Evolutionary conservation across 192 early-diverging fungal species (phyloP), one percentile per base, ranked within the genome.

Genomic region (Coemansia sp.): DNA sequence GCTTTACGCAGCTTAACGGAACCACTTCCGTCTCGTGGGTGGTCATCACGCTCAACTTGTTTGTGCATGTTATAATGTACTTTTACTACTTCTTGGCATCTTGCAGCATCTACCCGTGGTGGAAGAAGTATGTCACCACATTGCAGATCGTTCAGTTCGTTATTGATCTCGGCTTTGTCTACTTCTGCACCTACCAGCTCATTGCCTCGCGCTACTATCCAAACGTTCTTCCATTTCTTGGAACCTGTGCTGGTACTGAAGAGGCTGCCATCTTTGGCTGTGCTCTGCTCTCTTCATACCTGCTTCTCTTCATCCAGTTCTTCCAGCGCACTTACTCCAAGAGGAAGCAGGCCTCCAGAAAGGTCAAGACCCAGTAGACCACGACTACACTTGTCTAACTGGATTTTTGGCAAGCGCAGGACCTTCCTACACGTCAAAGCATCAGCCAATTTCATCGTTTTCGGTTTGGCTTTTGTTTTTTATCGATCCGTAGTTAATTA

Each of bases 31-130:
- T 94, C 19, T 84, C 83, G 23, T 84, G 77, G 74, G 83, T 84
- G 19, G 74, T 76, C 39, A 80, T 96, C 64, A 83, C 83, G 58
- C 81, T 96, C 47, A 96, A 96, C 85, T 85, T 95, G 77, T 86
- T 86, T 63, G 92, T 96, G 19, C 94, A 96, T 70, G 92, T 95
- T 59, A 75, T 94, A 61, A 96, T 96, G 94, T 94, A 94, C 85
- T 92, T 90, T 75, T 94, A 92, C 84, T 94, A 94, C 79, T 90
- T 89, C 85, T 89, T 88, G 64, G 89, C 91, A 12, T 90, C 90
- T 56, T 84, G 86, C 52, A 85, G 90, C 42, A 89, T 89, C 73
- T 81, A 86, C 70, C 88, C 92, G 66, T 95, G 95, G 93, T 97
- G 94, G 94, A 95, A 95, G 84, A 89, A 93, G 82, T 91, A 93